phyloP scores from a whole-genome alignment of 1,284 basidiomycete species.

The Amylostereum chailletii region DNA sequence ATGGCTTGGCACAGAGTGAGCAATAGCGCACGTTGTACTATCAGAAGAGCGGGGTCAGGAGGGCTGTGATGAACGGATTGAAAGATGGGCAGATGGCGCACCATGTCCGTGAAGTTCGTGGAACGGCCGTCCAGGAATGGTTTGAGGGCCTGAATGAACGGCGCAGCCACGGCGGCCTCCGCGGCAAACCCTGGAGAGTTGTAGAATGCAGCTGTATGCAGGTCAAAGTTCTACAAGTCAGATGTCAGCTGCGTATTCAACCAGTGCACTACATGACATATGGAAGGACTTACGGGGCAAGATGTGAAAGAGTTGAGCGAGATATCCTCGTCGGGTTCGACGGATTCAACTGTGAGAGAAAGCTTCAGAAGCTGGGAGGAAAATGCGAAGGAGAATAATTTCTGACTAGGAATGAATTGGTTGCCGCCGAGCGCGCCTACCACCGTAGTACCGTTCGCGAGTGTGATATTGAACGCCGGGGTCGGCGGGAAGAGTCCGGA shows the following conservation, averaged over 20 bases:
- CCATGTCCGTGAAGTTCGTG: conserved; percentile 33
- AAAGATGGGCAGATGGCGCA: conserved; percentile 8
- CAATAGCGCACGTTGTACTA: too few relatives aligned
- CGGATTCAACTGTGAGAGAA: conserved; percentile 21
- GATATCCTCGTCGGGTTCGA: conserved; percentile 30
- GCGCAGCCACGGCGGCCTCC: conserved; percentile 21
- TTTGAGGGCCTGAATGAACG: conserved; percentile 33
- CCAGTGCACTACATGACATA: not conserved
- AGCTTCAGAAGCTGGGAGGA: not conserved
- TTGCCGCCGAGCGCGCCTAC: conserved; percentile 32
- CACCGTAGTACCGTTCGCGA: conserved; percentile 34
- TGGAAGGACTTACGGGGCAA: conserved; percentile 20
- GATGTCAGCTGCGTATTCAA: not conserved
- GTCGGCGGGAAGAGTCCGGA: conserved; percentile 28
- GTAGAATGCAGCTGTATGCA: conserved; percentile 18
- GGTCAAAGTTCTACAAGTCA: conserved; percentile 14
- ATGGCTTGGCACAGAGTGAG: too few relatives aligned
- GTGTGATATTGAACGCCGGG: conserved; percentile 19
- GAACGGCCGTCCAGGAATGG: conserved; percentile 31
- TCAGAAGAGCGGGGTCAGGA: too few relatives aligned
- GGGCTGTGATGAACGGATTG: not conserved
- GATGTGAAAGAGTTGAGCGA: conserved; percentile 34
- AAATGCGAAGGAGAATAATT: not conserved
- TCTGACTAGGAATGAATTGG: conserved; percentile 17
- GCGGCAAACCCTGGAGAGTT: conserved; percentile 24